Conservation (phyloP, 1,284 basidiomycete genomes). For the Rhodotorula sp. region DNA sequence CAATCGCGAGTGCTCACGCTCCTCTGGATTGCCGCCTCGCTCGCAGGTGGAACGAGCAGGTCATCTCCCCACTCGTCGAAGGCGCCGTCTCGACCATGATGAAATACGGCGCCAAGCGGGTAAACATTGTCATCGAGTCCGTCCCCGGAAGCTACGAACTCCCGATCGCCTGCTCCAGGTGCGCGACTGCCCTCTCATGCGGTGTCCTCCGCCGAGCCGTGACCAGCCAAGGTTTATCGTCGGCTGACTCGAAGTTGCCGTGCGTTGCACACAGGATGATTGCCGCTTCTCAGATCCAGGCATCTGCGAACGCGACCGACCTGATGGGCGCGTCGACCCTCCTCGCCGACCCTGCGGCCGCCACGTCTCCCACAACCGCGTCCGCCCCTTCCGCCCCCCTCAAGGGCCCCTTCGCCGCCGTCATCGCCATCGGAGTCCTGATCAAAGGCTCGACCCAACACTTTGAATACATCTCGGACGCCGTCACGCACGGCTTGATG, state of each 20-base stretch:
- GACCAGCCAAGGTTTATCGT: not conserved
- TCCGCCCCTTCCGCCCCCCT: constrained; percentile 51
- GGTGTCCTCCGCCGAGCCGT: not conserved
- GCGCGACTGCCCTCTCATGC: constrained; percentile 10
- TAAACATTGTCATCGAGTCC: constrained; percentile 84
- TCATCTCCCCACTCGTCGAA: constrained; percentile 42
- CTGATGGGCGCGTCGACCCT: constrained; percentile 67
- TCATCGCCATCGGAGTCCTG: constrained; percentile 94
- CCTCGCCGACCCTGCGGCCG: constrained; percentile 45
- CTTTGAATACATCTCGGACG: constrained; percentile 97
- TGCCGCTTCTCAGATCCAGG: constrained; percentile 76
- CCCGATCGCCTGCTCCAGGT: constrained; percentile 79
- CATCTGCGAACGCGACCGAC: constrained; percentile 67
- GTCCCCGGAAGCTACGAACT: constrained; percentile 94
- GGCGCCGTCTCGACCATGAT: constrained; percentile 40
- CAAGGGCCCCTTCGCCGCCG: constrained; percentile 79
- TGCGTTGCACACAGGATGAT: constrained; percentile 61
- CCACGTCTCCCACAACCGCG: constrained; percentile 22
- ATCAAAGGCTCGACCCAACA: constrained; percentile 98
- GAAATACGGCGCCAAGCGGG: constrained; percentile 70
- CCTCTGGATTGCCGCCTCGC: not conserved
- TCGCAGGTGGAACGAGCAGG: constrained; percentile 44
- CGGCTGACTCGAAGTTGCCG: no score
- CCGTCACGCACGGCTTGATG: constrained; percentile 90
- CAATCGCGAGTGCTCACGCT: not conserved